A percentile compares a stretch with the other conserved stretches of the same genome.
Conservation (phyloP, 768 basidiomycete genomes). For the Harrya chromipes region DNA sequence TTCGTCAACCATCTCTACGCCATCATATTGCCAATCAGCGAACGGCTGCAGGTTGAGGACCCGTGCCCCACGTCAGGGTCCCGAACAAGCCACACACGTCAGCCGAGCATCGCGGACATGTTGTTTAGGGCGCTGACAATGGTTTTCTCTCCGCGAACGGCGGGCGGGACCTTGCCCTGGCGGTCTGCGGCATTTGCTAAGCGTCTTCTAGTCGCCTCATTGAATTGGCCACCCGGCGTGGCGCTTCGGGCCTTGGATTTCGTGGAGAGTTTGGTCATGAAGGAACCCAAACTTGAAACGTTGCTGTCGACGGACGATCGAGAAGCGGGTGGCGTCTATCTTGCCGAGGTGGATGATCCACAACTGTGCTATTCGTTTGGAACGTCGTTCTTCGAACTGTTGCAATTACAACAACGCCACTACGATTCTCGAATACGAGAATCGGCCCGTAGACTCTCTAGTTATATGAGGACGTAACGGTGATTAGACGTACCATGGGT, state of each 20-base stretch:
- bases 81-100: conserved; percentile 19
- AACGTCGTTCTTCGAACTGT: conserved; percentile 83
- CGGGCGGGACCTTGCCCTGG: conserved; percentile 58
- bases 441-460: conserved; percentile 59
- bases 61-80: conserved; percentile 32
- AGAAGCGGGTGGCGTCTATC: conserved; percentile 79
- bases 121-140: conserved; percentile 83
- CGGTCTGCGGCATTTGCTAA: conserved; percentile 92
- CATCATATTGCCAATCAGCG: conserved; percentile 71
- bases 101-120: conserved; percentile 55
- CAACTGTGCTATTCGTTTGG: conserved; percentile 79
- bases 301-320: conserved; percentile 87
- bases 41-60: conserved; percentile 63
- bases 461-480: conserved; percentile 38
- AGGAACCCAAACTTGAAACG: conserved; percentile 78
- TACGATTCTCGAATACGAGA: conserved; percentile 66
- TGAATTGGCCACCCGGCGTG: conserved; percentile 74
- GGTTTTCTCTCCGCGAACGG: conserved; percentile 72
- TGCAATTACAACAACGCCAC: conserved; percentile 57
- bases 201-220: conserved; percentile 75
- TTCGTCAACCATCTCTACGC: conserved; percentile 84
- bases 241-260: conserved; percentile 72
- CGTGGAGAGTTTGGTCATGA: conserved; percentile 64
- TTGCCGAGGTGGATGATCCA: conserved; percentile 85
- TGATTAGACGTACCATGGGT: conserved; percentile 27